These are phyloP conservation scores for Ceratobasidium sp. DNA, from an alignment of 1,284 basidiomycete genomes.

Conservation along the genomic window DNA sequence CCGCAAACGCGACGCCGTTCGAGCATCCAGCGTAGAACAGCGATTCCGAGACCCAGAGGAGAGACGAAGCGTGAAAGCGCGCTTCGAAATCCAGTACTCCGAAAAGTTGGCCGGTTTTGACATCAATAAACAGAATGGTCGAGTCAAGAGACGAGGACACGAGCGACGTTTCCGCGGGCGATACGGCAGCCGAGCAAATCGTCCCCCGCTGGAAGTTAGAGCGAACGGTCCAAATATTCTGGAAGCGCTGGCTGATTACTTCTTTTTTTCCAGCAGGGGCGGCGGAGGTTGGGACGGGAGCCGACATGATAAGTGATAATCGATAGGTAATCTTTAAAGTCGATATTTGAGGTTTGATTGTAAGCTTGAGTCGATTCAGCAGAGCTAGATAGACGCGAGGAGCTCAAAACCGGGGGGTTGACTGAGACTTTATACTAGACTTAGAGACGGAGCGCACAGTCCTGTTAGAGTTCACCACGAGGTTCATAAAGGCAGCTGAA, in stretches of 20 bases:
- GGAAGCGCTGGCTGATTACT: too few species aligned
- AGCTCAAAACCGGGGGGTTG: too few species aligned
- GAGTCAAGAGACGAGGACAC: conserved; percentile 1
- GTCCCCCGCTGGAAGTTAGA: not conserved
- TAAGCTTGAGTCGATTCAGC: too few species aligned
- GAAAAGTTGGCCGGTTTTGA: not conserved
- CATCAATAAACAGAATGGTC: not conserved
- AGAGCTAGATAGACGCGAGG: too few species aligned
- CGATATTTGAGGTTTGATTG: too few species aligned
- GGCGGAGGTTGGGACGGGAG: too few species aligned
- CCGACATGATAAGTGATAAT: too few species aligned
- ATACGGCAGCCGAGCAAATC: conserved; percentile 4
- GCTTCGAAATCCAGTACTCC: not conserved
- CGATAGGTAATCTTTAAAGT: not conserved
- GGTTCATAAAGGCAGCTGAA: too few species aligned
- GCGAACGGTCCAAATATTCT: not conserved
- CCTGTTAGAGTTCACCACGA: too few species aligned
- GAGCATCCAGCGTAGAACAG: not conserved
- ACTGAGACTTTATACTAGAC: too few species aligned
- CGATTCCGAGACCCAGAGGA: not conserved
- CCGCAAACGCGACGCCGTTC: not conserved
- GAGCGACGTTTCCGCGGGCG: not conserved
- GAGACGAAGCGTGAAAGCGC: not conserved
- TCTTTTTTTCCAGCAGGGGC: too few species aligned
- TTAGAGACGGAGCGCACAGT: too few species aligned